Conservation (phyloP, 192 early-diverging fungal genomes). For the Linnemannia schmuckeri region DNA sequence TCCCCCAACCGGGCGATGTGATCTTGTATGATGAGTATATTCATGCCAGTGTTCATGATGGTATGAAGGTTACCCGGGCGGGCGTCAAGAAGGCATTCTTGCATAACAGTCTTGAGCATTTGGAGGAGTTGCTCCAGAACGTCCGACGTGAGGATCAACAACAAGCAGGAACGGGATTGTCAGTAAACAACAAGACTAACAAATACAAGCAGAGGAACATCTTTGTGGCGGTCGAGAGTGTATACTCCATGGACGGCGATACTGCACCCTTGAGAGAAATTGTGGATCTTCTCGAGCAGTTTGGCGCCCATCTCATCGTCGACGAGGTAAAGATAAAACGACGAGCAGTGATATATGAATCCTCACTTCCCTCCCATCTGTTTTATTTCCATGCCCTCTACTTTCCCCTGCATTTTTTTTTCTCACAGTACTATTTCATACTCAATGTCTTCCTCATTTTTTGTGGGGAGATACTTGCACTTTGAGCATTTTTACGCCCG, state of each 20-base stretch:
- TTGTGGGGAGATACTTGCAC: slow-evolving; percentile 21
- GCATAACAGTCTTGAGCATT: slow-evolving; percentile 76
- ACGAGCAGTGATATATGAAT: neutral
- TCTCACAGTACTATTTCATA: neutral
- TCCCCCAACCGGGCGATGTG: slow-evolving; percentile 75
- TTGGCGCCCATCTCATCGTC: slow-evolving; percentile 76
- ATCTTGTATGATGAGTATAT: slow-evolving; percentile 81
- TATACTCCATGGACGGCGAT: slow-evolving; percentile 92
- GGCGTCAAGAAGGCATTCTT: slow-evolving; percentile 63
- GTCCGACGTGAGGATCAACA: slow-evolving; percentile 40
- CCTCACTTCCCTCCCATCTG: neutral
- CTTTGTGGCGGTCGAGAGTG: slow-evolving; percentile 81
- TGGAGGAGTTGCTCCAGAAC: slow-evolving; percentile 55
- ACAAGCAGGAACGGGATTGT: neutral
- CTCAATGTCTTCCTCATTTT: slow-evolving; percentile 4
- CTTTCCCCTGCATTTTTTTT: neutral
- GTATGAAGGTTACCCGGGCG: slow-evolving; percentile 71
- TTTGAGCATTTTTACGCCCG: no score
- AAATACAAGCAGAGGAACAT: slow-evolving; percentile 57
- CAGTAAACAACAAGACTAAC: neutral
- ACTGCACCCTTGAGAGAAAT: slow-evolving; percentile 76
- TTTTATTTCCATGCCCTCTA: slow-evolving; percentile 11
- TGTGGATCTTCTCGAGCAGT: slow-evolving; percentile 59
- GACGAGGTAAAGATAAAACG: slow-evolving; percentile 73
- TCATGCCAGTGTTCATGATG: slow-evolving; percentile 90